Percentiles rank a stretch among this genome's conserved stretches.
These are phyloP conservation scores for Vitis rotundifolia DNA, from an alignment of 164 flowering plant genomes.

Conservation along the genomic window DNA sequence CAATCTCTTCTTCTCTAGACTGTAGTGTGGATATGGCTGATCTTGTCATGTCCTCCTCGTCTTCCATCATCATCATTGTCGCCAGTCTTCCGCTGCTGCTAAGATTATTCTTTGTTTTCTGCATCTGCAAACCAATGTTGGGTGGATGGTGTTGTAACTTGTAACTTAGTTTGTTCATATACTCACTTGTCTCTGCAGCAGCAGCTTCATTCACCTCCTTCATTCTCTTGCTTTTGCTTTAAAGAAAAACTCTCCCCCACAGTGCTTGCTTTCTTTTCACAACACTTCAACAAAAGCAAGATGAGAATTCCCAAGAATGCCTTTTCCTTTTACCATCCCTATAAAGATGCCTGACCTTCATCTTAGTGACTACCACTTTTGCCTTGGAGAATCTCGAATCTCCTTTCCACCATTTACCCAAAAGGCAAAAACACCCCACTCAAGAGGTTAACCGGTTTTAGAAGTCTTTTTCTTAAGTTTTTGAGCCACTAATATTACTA, in stretches of 20 bases:
- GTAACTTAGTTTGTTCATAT: neutral
- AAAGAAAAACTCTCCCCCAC: slow-evolving; percentile 11
- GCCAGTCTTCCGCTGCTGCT: slow-evolving; percentile 25
- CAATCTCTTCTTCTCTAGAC: slow-evolving; percentile 53
- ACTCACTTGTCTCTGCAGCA: slow-evolving; percentile 1
- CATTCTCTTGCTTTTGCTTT: slow-evolving; percentile 20
- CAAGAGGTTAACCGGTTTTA: too few relatives aligned
- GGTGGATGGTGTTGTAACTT: neutral
- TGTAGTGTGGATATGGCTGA: slow-evolving; percentile 36
- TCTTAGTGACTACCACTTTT: too few relatives aligned
- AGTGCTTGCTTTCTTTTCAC: slow-evolving; percentile 3
- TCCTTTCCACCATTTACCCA: too few relatives aligned
- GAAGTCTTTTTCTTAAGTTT: too few relatives aligned
- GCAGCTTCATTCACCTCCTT: neutral
- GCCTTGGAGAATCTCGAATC: too few relatives aligned
- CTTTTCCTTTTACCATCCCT: too few relatives aligned
- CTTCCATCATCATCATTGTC: slow-evolving; percentile 18
- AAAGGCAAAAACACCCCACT: too few relatives aligned
- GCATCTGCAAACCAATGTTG: slow-evolving; percentile 9
- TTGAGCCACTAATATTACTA: too few relatives aligned
- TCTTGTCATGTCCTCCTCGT: slow-evolving; percentile 36
- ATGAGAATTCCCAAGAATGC: neutral
- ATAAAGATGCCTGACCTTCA: too few relatives aligned
- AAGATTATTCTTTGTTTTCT: slow-evolving; percentile 27
- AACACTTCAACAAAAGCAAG: slow-evolving; percentile 2